Evolutionary conservation across 805 yeast genomes (phyloP).

Genomic region (Hermanozyma aechmeae): DNA sequence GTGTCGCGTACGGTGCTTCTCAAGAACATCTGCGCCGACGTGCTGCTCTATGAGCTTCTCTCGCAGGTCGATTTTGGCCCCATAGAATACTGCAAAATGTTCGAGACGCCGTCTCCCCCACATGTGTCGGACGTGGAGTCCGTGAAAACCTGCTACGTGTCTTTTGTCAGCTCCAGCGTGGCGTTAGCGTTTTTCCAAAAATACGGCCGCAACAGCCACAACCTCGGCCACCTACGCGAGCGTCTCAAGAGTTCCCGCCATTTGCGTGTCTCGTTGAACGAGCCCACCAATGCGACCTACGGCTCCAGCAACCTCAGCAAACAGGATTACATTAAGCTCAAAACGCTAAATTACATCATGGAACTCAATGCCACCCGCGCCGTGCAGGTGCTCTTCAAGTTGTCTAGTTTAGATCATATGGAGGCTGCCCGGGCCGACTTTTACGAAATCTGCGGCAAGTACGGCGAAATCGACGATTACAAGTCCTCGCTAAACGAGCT

Average conservation of each 20-base stretch:
- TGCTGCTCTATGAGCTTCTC: constrained; percentile 25
- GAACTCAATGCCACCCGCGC: constrained; percentile 32
- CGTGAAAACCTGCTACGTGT: constrained; percentile 22
- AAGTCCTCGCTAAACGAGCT: constrained; percentile 8
- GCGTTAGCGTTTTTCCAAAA: constrained; percentile 24
- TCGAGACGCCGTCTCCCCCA: constrained; percentile 20
- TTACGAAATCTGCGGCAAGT: constrained; percentile 20
- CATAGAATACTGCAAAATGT: constrained; percentile 46
- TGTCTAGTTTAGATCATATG: constrained; percentile 5
- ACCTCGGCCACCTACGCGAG: constrained; percentile 15
- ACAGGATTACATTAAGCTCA: constrained; percentile 28
- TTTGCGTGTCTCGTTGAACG: constrained; percentile 22
- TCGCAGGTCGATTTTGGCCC: constrained; percentile 49
- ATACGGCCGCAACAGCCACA: constrained; percentile 17
- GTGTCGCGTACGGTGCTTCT: constrained; percentile 28
- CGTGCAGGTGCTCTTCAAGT: constrained; percentile 12
- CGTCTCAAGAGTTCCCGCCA: constrained; percentile 16
- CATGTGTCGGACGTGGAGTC: constrained; percentile 14
- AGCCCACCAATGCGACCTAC: constrained; percentile 3
- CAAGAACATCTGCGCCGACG: constrained; percentile 15
- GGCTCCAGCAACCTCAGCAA: constrained; percentile 3
- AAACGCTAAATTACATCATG: constrained; percentile 30
- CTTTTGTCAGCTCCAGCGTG: constrained; percentile 26
- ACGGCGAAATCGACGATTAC: constrained; percentile 34
- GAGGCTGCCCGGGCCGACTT: constrained; percentile 13